Evolutionary conservation across 2,329 filamentous ascomycete genomes (phyloP).

Genomic region (Harringtonia aguacate): DNA sequence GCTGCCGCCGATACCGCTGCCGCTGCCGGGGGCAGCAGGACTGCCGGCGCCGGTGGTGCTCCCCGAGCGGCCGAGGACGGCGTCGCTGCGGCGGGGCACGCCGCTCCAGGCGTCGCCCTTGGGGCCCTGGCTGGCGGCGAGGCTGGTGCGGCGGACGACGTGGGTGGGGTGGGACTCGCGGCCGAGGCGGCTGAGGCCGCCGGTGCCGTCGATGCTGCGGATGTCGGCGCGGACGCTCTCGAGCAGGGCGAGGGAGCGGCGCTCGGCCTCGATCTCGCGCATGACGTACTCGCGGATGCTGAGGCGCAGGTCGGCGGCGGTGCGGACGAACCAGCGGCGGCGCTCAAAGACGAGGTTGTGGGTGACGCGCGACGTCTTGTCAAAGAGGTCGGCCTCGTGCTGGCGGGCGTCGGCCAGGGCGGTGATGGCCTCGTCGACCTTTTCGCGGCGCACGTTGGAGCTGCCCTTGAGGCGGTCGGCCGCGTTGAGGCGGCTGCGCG

Average conservation of each 20-base stretch:
- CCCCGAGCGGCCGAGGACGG: constrained; percentile 71
- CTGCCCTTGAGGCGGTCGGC: constrained; percentile 82
- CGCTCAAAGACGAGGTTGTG: constrained; percentile 81
- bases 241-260: constrained; percentile 82
- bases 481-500: constrained; percentile 71
- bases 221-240: constrained; percentile 91
- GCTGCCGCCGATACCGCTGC: constrained; percentile 18
- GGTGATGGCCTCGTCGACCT: constrained; percentile 94
- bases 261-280: constrained; percentile 90
- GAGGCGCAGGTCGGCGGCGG: constrained; percentile 69
- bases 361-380: constrained; percentile 84
- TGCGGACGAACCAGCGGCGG: constrained; percentile 81
- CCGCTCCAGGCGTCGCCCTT: constrained; percentile 99
- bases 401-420: constrained; percentile 78
- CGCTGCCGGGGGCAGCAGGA: constrained; percentile 31
- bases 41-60: constrained; percentile 56
- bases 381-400: constrained; percentile 68
- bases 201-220: constrained; percentile 80
- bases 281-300: constrained; percentile 88
- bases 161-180: constrained; percentile 76
- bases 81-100: constrained; percentile 64
- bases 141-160: constrained; percentile 54
- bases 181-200: constrained; percentile 80
- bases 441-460: constrained; percentile 80
- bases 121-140: constrained; percentile 84